Conservation (phyloP, 2,329 filamentous ascomycete genomes). For the Calonectria pauciramosa region DNA sequence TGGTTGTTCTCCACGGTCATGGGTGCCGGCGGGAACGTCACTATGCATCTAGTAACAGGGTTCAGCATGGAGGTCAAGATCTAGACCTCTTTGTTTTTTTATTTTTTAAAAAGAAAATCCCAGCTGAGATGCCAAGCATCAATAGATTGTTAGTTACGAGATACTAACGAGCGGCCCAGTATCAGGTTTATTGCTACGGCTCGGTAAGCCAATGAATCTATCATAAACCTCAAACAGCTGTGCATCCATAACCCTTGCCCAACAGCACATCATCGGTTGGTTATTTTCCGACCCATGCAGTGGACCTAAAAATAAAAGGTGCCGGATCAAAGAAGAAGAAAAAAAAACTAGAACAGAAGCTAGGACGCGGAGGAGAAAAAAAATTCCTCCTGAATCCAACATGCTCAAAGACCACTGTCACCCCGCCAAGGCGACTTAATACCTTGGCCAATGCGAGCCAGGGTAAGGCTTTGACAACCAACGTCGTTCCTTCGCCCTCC, state of each 20-base stretch:
- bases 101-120: no score
- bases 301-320: background rate
- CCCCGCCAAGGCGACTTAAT: background rate
- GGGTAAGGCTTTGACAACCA: background rate
- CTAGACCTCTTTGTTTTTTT: background rate
- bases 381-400: background rate
- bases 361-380: background rate
- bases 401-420: background rate
- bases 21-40: conserved; percentile 11
- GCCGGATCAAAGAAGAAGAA: background rate
- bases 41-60: conserved; percentile 2
- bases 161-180: background rate
- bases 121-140: background rate
- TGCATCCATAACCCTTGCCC: conserved; percentile 22
- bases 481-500: background rate
- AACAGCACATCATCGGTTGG: conserved; percentile 19
- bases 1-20: background rate
- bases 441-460: background rate
- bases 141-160: background rate
- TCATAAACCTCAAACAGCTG: conserved; percentile 18
- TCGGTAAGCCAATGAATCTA: conserved; percentile 8
- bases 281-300: conserved; percentile 28
- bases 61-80: background rate
- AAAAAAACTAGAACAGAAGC: background rate
- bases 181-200: conserved; percentile 20